Base-by-base conservation (phyloP, 257 asterid genomes). In the Nicotiana tabacum region DNA sequence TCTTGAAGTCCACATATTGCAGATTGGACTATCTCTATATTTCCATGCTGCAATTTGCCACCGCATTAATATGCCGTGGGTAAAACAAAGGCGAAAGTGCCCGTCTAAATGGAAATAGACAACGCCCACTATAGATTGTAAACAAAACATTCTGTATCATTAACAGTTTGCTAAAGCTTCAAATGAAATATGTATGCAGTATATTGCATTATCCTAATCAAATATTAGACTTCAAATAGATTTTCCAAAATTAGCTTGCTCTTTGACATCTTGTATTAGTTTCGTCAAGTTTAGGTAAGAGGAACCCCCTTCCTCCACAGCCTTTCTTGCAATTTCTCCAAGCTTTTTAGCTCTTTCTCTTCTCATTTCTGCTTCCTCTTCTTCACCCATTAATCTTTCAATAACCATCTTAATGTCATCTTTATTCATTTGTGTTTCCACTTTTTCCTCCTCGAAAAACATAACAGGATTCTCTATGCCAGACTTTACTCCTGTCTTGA, bases 401-500 rank as follows among this genome's bases (percentile, higher is more conserved):
- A 88, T 32, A 3, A 33, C 86, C 55, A 10, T 81, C 46, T 62
- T 72, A 6, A 86, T 77, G 24, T 78, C 83, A 3, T 81, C 83
- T 56, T 69, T 85, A n/a, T 81, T 82, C 46, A 90, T 89, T 39
- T 46, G 78, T 1, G 83, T 88, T 56, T 91, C 92, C 8, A 46
- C 66, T 0, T 48, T 64, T 29, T 88, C 94, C 62, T 87, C 91
- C 15, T 84, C 55, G 46, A 95, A 92, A 18, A 86, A 6, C 5
- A 8, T 5, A 1, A 88, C 84, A 0, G 90, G 90, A 58, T 85
- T 46, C 27, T 91, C 91, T 2, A 81, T 84, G 0, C 97, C 96
- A 5, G 77, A 86, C 57, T 88, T 85, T 6, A 90, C 69, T 61
- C 96, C 97, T 1, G 83, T 88, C 82, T 81, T 85, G 21, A 89